These are phyloP conservation scores for Colletotrichum noveboracense DNA, from an alignment of 2,329 filamentous ascomycete species.

Conservation along the genomic window DNA sequence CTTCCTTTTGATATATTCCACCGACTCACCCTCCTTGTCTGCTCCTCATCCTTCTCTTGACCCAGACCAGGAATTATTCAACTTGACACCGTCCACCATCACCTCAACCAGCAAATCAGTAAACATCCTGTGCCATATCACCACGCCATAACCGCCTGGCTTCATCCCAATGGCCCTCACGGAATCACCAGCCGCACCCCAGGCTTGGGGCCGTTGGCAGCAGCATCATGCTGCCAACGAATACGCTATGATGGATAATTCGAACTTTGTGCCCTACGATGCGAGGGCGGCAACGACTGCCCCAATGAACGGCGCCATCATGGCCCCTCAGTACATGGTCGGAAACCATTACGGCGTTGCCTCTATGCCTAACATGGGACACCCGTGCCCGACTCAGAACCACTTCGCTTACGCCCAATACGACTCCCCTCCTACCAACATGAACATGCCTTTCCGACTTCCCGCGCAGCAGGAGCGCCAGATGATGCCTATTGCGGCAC, in stretches of 20 bases:
- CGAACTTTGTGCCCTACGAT: conserved; percentile 55
- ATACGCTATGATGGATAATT: conserved; percentile 54
- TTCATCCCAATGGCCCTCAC: conserved; percentile 48
- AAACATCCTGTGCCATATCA: background rate
- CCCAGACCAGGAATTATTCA: background rate
- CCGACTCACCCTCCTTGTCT: background rate
- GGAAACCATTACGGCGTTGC: conserved; percentile 47
- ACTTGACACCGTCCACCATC: background rate
- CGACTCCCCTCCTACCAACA: conserved; percentile 37
- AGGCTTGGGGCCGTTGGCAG: conserved; percentile 62
- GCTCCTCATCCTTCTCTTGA: background rate
- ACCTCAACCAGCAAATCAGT: background rate
- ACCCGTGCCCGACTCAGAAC: conserved; percentile 44
- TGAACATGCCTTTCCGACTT: conserved; percentile 37
- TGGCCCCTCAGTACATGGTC: conserved; percentile 54
- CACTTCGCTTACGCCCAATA: conserved; percentile 51
- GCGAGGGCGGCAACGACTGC: conserved; percentile 41
- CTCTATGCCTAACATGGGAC: conserved; percentile 46
- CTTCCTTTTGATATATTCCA: conserved; percentile 1
- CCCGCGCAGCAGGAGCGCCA: conserved; percentile 31
- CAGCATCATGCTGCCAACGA: conserved; percentile 46
- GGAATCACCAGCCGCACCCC: conserved; percentile 46
- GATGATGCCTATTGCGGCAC: background rate
- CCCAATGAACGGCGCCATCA: conserved; percentile 46
- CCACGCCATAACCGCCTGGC: background rate